phyloP scores from a whole-genome alignment of 2,329 filamentous ascomycete species.

The Pseudogymnoascus sp. region DNA sequence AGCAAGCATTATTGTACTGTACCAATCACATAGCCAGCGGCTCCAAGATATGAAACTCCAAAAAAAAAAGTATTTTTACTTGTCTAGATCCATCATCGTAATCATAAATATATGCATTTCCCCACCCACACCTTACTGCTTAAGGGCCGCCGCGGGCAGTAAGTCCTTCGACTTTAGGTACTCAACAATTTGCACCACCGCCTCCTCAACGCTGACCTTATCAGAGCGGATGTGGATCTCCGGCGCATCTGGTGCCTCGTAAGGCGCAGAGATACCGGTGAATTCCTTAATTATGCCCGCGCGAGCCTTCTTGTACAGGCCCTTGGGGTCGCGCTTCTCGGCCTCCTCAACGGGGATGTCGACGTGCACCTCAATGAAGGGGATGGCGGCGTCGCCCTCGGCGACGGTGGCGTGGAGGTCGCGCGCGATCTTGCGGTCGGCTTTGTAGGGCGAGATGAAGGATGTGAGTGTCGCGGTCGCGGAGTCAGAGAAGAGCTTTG shows the following conservation, averaged over 20 bases:
- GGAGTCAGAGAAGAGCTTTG: slow-evolving; percentile 91
- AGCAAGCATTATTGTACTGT: slow-evolving; percentile 5
- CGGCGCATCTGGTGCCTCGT: slow-evolving; percentile 77
- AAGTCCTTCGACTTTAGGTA: slow-evolving; percentile 68
- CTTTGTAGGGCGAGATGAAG: slow-evolving; percentile 92
- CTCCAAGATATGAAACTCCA: not conserved
- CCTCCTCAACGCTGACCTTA: slow-evolving; percentile 78
- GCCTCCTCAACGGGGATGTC: slow-evolving; percentile 87
- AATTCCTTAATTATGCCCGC: slow-evolving; percentile 95
- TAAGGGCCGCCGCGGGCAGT: slow-evolving; percentile 28
- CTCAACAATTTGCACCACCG: slow-evolving; percentile 72
- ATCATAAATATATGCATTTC: not conserved
- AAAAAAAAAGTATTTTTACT: slow-evolving; percentile 3
- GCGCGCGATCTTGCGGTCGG: slow-evolving; percentile 76
- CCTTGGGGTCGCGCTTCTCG: slow-evolving; percentile 94
- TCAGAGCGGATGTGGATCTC: slow-evolving; percentile 84
- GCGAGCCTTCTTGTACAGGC: slow-evolving; percentile 92
- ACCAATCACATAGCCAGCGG: not conserved
- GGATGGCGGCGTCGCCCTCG: slow-evolving; percentile 54
- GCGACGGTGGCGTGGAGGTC: slow-evolving; percentile 61
- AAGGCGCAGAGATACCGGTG: slow-evolving; percentile 89
- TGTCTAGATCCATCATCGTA: slow-evolving; percentile 4
- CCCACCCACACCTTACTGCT: not conserved
- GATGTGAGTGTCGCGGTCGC: slow-evolving; percentile 83
- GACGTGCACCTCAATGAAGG: slow-evolving; percentile 90